Evolutionary conservation across 257 asterid genomes (phyloP).

Genomic region (Solanum pennellii): DNA sequence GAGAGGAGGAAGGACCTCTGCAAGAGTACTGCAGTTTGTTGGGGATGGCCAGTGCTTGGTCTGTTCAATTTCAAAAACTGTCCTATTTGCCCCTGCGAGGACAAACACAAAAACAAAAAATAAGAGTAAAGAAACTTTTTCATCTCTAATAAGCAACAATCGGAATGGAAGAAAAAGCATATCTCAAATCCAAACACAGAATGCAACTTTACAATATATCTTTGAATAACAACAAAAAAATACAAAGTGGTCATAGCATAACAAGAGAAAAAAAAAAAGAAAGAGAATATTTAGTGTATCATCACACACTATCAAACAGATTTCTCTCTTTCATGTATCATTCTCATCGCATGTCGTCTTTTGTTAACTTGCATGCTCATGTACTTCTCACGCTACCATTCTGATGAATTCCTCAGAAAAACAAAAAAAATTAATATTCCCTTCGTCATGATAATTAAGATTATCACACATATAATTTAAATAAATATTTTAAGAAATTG

Average conservation of each 20-base stretch:
- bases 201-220: not conserved
- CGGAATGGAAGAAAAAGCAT: not conserved
- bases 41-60: slow-evolving; percentile 70
- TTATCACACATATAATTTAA: not conserved
- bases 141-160: slow-evolving; percentile 14
- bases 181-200: slow-evolving; percentile 4
- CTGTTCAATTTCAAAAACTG: slow-evolving; percentile 69
- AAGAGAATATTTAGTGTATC: slow-evolving; percentile 1
- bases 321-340: not conserved
- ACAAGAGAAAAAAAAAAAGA: not conserved
- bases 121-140: slow-evolving; percentile 15
- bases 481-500: not conserved
- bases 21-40: slow-evolving; percentile 43
- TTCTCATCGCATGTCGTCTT: not conserved
- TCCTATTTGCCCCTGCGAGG: slow-evolving; percentile 52
- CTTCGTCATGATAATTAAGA: not conserved
- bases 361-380: not conserved
- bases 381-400: not conserved
- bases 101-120: slow-evolving; percentile 20
- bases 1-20: slow-evolving; percentile 40
- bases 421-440: not conserved
- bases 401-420: not conserved
- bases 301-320: not conserved
- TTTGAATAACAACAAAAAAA: not conserved
- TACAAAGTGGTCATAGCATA: not conserved